These are phyloP conservation scores for Saussurea involucrata DNA, from an alignment of 129 eudicot genomes.

Conservation along the genomic window DNA sequence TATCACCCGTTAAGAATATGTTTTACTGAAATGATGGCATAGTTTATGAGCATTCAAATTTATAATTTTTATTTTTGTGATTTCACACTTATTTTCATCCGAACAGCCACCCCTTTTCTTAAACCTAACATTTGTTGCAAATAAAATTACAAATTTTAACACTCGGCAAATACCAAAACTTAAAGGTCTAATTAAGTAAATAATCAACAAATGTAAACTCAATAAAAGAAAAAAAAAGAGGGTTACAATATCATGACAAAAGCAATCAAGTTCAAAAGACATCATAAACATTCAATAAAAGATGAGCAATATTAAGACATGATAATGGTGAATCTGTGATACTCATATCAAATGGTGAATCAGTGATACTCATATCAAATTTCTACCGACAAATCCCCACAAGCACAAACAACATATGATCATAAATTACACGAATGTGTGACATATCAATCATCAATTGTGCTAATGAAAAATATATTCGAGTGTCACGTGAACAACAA, in stretches of 20 bases:
- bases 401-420: conserved; percentile 17
- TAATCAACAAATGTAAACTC: neutral
- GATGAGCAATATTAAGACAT: neutral
- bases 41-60: neutral
- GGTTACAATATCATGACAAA: neutral
- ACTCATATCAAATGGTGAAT: conserved; percentile 20
- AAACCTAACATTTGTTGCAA: neutral
- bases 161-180: neutral
- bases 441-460: neutral
- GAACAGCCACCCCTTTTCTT: neutral
- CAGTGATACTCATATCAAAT: conserved; percentile 18
- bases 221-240: neutral
- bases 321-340: conserved; percentile 15
- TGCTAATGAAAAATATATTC: neutral
- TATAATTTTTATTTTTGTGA: neutral
- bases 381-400: conserved; percentile 15
- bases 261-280: conserved; percentile 15
- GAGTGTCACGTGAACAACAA: neutral
- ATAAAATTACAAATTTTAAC: too few species aligned
- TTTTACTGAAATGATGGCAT: neutral
- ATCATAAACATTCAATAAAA: neutral
- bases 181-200: neutral
- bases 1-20: neutral
- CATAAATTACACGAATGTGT: conserved; percentile 11
- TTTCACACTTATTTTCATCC: neutral